A percentile compares a stretch with the other conserved stretches of the same genome.
Evolutionary conservation across 106 monocot genomes (phyloP).

Genomic region (Platanthera zijinensis): DNA sequence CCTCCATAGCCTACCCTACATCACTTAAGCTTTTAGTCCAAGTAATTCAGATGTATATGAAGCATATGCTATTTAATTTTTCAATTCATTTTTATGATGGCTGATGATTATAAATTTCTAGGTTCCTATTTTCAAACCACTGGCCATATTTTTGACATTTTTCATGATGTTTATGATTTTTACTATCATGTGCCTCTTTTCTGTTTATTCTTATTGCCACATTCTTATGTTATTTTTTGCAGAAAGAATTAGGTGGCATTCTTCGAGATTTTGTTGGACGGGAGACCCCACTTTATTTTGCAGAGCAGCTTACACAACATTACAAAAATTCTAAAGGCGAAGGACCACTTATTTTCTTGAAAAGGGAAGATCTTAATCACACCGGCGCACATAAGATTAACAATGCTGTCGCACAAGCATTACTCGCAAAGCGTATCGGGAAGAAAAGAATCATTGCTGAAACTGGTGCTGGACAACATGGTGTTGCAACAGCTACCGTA

Average conservation of each 20-base stretch:
- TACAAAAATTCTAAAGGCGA: slow-evolving; percentile 42
- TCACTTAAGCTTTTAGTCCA: too few species aligned
- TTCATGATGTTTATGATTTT: too few species aligned
- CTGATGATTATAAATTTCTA: too few species aligned
- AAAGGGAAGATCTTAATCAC: slow-evolving; percentile 71
- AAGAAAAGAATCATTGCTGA: slow-evolving; percentile 72
- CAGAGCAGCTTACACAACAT: slow-evolving; percentile 50
- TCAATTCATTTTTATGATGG: too few species aligned
- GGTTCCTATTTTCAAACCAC: too few species aligned
- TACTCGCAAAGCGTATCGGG: slow-evolving; percentile 46
- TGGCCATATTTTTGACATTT: too few species aligned
- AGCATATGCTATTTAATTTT: too few species aligned
- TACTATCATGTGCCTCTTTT: too few species aligned
- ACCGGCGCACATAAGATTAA: slow-evolving; percentile 71
- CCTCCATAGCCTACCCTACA: too few species aligned
- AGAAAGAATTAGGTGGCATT: slow-evolving; percentile 56
- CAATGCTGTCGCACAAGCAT: slow-evolving; percentile 56
- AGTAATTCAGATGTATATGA: too few species aligned
- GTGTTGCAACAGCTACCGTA: slow-evolving; percentile 71
- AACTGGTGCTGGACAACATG: slow-evolving; percentile 83
- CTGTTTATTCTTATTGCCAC: neutral
- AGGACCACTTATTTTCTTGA: slow-evolving; percentile 52
- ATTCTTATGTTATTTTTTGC: neutral
- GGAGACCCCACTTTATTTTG: slow-evolving; percentile 69
- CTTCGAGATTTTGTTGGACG: slow-evolving; percentile 62